Evolutionary conservation across 768 basidiomycete species (phyloP), one percentile per base, ranked within the genome.

Genomic region (Filobasidium floriforme): DNA sequence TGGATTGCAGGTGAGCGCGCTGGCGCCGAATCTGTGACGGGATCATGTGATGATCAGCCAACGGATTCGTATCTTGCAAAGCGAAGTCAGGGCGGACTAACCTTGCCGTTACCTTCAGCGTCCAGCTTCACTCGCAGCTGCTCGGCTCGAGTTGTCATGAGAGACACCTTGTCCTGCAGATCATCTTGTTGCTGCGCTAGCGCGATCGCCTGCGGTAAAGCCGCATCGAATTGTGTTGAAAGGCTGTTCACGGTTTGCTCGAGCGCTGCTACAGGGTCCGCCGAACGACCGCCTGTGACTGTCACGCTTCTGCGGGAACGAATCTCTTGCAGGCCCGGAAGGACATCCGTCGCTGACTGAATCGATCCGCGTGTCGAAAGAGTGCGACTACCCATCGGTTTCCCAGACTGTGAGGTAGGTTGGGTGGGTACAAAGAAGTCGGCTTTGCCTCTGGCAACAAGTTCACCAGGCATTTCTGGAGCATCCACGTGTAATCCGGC

Each of bases 11-110:
- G 10, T 41, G n/a, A 24, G 46, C 26, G 29, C 62, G 46, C 15
- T 51, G 46, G 7, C 51, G n/a, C 15, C 62, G 62, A 7, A 63
- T 63, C 62, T 63, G 37, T 11, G 32, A 37, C 32, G 59, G 18
- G 40, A 15, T 22, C 15, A 18, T 26, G 32, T 37, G 7, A 60
- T 4, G 41, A 32, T 60, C 29, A 22, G 32, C 19, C 5, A 40
- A 6, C 24, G 54, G 54, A 10, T 26, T 51, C 24, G 9, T 12
- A 24, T 12, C 24, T 4, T 51, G 6, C 12, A 24, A 59, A 59
- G 22, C 18, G 55, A 37, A 26, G 28, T 15, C 18, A 18, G 55
- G 55, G 3, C 28, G n/a, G 37, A n/a, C 59, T 37, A 14, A 60
- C 29, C 32, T 40, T 43, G n/a, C 59, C 59, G 19, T 60, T 43